Evolutionary conservation across 768 basidiomycete genomes (phyloP).

Genomic region (Melanogaster broomeanus): DNA sequence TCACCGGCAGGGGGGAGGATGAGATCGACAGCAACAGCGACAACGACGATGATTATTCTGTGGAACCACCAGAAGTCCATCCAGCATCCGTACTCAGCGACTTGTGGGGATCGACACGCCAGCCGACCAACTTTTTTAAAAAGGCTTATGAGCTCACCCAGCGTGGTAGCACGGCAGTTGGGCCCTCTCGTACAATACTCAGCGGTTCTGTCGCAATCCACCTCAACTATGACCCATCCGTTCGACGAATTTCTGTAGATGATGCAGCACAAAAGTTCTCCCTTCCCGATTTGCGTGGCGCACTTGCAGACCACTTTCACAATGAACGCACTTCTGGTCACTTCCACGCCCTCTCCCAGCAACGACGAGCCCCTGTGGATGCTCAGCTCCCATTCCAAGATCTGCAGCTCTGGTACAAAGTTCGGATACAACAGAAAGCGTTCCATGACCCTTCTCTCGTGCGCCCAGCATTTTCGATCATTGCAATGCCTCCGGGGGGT

Average conservation of each 20-base stretch:
- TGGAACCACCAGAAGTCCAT: too few relatives aligned
- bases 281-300: slow-evolving; percentile 29
- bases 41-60: slow-evolving; percentile 2
- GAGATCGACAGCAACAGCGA: too few relatives aligned
- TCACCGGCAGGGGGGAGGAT: too few relatives aligned
- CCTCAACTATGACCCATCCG: slow-evolving; percentile 22
- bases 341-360: slow-evolving; percentile 4
- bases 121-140: not conserved
- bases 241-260: slow-evolving; percentile 19
- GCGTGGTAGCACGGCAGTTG: not conserved
- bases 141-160: too few relatives aligned
- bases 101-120: too few relatives aligned
- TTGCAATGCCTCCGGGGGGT: slow-evolving; percentile 16
- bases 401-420: slow-evolving; percentile 30
- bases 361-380: not conserved
- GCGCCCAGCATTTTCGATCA: slow-evolving; percentile 11
- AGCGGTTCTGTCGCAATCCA: slow-evolving; percentile 22
- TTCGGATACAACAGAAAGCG: slow-evolving; percentile 23
- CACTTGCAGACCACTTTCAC: slow-evolving; percentile 22
- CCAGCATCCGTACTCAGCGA: too few relatives aligned
- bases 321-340: not conserved
- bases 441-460: slow-evolving; percentile 11
- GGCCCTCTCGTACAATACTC: too few relatives aligned
- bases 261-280: slow-evolving; percentile 22
- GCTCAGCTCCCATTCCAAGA: slow-evolving; percentile 23